These are phyloP conservation scores for Gymnopus androsaceus DNA, from an alignment of 1,284 basidiomycete genomes.

Conservation along the genomic window DNA sequence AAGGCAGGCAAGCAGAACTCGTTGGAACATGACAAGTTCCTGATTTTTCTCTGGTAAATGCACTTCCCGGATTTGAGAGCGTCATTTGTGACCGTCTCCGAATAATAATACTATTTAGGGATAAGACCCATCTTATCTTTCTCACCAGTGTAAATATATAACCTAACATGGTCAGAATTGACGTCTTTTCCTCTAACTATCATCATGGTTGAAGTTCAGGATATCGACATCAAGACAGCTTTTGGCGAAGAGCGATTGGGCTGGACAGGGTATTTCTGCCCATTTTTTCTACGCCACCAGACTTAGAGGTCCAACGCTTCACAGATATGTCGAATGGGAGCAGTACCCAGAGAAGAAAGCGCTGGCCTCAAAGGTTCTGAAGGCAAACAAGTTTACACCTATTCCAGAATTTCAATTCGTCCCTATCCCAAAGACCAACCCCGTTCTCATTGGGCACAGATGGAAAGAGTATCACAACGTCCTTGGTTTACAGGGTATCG, in stretches of 20 bases:
- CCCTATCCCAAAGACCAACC: slow-evolving; percentile 54
- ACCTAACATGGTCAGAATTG: no score
- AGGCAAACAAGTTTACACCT: slow-evolving; percentile 41
- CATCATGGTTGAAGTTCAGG: not conserved
- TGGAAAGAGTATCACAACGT: slow-evolving; percentile 59
- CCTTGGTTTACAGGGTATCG: slow-evolving; percentile 47
- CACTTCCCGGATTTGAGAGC: no score
- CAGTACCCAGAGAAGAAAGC: slow-evolving; percentile 45
- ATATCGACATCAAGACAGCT: slow-evolving; percentile 19
- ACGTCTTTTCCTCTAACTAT: not conserved
- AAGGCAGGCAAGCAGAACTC: no score
- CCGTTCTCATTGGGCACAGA: slow-evolving; percentile 50
- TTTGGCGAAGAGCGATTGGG: slow-evolving; percentile 38
- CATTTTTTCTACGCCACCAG: not conserved
- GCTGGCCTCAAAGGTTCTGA: slow-evolving; percentile 41
- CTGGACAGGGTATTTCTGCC: slow-evolving; percentile 34
- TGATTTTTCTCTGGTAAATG: no score
- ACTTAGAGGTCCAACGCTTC: not conserved
- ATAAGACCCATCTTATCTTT: no score
- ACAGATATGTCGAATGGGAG: slow-evolving; percentile 54
- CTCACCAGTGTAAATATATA: no score
- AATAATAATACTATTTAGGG: no score
- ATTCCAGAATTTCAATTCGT: slow-evolving; percentile 55
- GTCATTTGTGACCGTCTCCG: no score
- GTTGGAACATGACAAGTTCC: no score